These are phyloP conservation scores for Sophora flavescens DNA, from an alignment of 306 rosid genomes.

Conservation along the genomic window DNA sequence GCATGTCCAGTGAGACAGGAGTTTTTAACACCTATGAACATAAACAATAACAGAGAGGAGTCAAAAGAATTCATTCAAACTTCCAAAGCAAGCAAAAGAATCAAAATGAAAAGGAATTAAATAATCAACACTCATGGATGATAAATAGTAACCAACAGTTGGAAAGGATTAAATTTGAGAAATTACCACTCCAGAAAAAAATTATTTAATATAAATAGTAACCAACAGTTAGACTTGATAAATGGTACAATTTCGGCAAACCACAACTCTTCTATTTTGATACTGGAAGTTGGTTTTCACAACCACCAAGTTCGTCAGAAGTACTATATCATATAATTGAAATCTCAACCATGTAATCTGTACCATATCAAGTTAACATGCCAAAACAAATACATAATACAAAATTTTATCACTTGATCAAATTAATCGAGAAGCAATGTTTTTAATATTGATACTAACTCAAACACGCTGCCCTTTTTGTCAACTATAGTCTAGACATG, in stretches of 20 bases:
- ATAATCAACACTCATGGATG: neutral
- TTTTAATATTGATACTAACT: slow-evolving; percentile 13
- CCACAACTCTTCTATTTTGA: slow-evolving; percentile 27
- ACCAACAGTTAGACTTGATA: neutral
- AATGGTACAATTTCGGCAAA: slow-evolving; percentile 3
- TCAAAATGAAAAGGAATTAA: slow-evolving; percentile 30
- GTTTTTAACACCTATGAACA: slow-evolving; percentile 88
- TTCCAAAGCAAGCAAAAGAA: slow-evolving; percentile 16
- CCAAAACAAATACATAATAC: slow-evolving; percentile 1
- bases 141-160: too few species aligned
- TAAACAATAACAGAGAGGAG: slow-evolving; percentile 2
- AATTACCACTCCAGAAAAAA: slow-evolving; percentile 23
- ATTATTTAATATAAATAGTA: slow-evolving; percentile 10
- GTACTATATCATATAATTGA: neutral
- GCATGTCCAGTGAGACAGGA: slow-evolving; percentile 97
- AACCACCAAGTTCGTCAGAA: neutral
- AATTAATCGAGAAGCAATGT: slow-evolving; percentile 19
- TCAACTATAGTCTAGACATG: slow-evolving; percentile 1
- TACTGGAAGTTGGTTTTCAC: slow-evolving; percentile 16
- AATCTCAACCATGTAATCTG: neutral
- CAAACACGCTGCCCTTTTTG: slow-evolving; percentile 26
- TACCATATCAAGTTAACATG: slow-evolving; percentile 32
- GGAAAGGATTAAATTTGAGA: slow-evolving; percentile 10
- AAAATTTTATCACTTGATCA: neutral
- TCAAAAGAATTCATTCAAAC: slow-evolving; percentile 45